Conservation (phyloP, 139 green algal species). For the Coccomyxa sp. region DNA sequence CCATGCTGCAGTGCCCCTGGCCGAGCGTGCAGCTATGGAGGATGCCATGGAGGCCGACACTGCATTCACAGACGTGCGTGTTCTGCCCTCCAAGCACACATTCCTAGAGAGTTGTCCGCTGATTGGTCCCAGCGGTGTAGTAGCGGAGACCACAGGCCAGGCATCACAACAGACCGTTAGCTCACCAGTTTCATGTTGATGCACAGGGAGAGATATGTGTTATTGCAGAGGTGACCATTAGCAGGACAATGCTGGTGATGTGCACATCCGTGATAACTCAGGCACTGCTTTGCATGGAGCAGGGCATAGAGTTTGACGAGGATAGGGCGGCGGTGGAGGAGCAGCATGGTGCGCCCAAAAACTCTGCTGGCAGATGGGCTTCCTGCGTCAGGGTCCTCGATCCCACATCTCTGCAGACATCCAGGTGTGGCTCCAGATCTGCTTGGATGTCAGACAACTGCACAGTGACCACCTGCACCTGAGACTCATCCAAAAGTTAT, state of each 20-base stretch:
- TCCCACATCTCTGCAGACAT: slow-evolving; percentile 47
- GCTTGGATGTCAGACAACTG: background rate
- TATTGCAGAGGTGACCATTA: too few species aligned
- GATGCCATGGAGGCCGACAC: slow-evolving; percentile 27
- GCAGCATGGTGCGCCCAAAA: slow-evolving; percentile 74
- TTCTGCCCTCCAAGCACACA: background rate
- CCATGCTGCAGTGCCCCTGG: slow-evolving; percentile 61
- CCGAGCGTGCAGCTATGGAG: slow-evolving; percentile 47
- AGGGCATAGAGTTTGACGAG: slow-evolving; percentile 29
- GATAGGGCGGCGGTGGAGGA: slow-evolving; percentile 66
- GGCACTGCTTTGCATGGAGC: background rate
- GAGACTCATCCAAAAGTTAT: background rate
- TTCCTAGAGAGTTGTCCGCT: background rate
- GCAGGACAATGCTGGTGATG: too few species aligned
- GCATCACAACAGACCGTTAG: too few species aligned
- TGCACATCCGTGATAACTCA: too few species aligned
- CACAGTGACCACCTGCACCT: background rate
- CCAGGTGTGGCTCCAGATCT: background rate
- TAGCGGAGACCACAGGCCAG: too few species aligned
- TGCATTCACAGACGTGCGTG: background rate
- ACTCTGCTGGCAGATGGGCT: slow-evolving; percentile 74
- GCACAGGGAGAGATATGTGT: too few species aligned
- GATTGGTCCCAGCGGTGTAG: too few species aligned
- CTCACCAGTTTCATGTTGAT: too few species aligned
- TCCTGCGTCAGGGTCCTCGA: slow-evolving; percentile 88